A percentile compares a stretch with the other conserved stretches of the same genome.
Conservation (phyloP, 768 basidiomycete genomes). For the Lactarius hatsudake region DNA sequence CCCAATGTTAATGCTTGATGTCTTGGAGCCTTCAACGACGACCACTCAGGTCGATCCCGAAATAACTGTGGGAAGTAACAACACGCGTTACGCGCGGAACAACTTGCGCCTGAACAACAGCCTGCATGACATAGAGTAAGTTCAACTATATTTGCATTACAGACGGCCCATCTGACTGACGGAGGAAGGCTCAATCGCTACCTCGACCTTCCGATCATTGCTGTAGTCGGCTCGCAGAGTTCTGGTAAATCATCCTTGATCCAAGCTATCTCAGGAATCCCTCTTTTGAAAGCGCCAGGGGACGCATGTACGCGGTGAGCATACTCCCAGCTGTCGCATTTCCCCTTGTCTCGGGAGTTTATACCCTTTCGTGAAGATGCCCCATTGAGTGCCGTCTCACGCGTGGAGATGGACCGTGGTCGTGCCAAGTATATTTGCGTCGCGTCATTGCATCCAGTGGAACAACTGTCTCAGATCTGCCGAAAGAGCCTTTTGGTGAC, state of each 20-base stretch:
- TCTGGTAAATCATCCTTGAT: slow-evolving; percentile 37
- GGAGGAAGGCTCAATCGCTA: slow-evolving; percentile 24
- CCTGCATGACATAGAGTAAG: slow-evolving; percentile 18
- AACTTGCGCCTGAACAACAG: slow-evolving; percentile 5
- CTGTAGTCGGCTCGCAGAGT: slow-evolving; percentile 34
- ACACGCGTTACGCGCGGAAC: neutral
- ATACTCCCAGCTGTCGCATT: neutral
- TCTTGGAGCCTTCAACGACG: neutral
- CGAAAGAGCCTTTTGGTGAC: slow-evolving; percentile 18
- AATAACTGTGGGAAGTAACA: neutral
- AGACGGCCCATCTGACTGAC: neutral
- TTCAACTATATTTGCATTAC: too few relatives aligned
- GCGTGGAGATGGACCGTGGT: slow-evolving; percentile 8
- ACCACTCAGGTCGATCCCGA: slow-evolving; percentile 14
- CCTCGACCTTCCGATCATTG: slow-evolving; percentile 33
- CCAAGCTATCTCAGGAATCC: slow-evolving; percentile 32
- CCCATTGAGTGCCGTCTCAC: slow-evolving; percentile 25
- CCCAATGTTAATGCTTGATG: slow-evolving; percentile 1
- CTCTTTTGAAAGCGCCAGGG: slow-evolving; percentile 30
- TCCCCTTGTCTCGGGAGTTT: neutral
- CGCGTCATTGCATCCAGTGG: neutral
- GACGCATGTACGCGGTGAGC: slow-evolving; percentile 33
- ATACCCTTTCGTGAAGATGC: slow-evolving; percentile 9
- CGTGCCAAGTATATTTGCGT: slow-evolving; percentile 18
- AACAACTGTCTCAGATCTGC: neutral